Conservation (phyloP, 768 basidiomycete species). For the Suillus bovinus region DNA sequence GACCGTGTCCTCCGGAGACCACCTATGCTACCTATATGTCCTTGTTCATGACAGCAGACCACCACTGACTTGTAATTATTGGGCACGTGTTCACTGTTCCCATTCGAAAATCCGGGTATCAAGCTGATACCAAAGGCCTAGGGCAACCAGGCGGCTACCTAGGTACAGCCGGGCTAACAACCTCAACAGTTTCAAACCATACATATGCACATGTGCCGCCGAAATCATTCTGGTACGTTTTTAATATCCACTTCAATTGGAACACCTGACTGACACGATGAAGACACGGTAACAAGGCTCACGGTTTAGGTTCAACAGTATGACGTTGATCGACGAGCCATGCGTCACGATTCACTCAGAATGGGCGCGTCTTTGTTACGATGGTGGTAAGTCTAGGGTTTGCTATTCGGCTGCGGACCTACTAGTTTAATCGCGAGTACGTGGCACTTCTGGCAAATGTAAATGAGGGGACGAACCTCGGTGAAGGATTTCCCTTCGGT, state of each 20-base stretch:
- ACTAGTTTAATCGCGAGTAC: background rate
- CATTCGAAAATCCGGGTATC: background rate
- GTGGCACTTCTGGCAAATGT: background rate
- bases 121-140: background rate
- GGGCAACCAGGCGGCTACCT: background rate
- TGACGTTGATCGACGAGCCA: background rate
- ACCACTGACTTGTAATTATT: background rate
- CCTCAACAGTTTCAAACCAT: background rate
- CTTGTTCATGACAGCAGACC: background rate
- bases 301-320: background rate
- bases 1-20: constrained; percentile 1
- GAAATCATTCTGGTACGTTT: constrained; percentile 4
- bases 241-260: constrained; percentile 1
- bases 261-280: no score
- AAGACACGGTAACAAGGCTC: background rate
- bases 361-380: background rate
- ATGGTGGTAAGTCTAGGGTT: background rate
- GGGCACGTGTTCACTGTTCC: background rate
- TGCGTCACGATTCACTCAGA: background rate
- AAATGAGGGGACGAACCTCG: constrained; percentile 2
- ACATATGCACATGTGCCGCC: background rate
- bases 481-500: constrained; percentile 3
- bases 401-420: background rate
- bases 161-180: background rate
- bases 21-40: background rate